Conservation (phyloP, 129 eudicot species). For the Chrysanthemum lavandulifolium region DNA sequence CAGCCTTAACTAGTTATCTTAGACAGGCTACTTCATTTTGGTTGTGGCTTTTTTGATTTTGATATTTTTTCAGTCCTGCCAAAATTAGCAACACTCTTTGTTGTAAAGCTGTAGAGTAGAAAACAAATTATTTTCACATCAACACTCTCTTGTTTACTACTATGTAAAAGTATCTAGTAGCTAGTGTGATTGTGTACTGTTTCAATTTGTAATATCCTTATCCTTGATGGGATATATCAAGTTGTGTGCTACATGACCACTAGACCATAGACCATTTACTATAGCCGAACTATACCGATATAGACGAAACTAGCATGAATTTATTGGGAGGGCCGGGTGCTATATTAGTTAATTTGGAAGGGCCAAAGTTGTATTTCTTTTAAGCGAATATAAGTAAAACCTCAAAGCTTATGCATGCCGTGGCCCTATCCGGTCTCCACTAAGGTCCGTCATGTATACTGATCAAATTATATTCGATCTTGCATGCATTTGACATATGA, state of each 20-base stretch:
- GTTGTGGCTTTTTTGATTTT: neutral
- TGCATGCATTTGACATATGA: neutral
- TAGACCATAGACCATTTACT: neutral
- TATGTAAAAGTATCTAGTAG: neutral
- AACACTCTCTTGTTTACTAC: neutral
- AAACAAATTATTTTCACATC: neutral
- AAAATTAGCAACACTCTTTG: neutral
- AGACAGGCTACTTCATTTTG: too few relatives aligned
- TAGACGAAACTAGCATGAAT: too few relatives aligned
- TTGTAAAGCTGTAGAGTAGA: neutral
- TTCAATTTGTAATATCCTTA: neutral
- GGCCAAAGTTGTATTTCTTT: too few relatives aligned
- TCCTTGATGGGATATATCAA: neutral
- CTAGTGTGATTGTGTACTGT: neutral
- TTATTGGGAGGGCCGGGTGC: too few relatives aligned
- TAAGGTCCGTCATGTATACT: too few relatives aligned
- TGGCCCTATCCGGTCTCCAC: too few relatives aligned
- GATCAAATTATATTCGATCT: neutral
- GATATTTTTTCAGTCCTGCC: neutral
- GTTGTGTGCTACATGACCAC: neutral
- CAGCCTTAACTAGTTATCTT: too few relatives aligned
- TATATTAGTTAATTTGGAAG: too few relatives aligned
- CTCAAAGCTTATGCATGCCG: too few relatives aligned
- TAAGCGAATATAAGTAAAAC: too few relatives aligned
- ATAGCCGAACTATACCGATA: neutral